These are phyloP conservation scores for Porodaedalea pini DNA, from an alignment of 1,284 basidiomycete species.

Conservation along the genomic window DNA sequence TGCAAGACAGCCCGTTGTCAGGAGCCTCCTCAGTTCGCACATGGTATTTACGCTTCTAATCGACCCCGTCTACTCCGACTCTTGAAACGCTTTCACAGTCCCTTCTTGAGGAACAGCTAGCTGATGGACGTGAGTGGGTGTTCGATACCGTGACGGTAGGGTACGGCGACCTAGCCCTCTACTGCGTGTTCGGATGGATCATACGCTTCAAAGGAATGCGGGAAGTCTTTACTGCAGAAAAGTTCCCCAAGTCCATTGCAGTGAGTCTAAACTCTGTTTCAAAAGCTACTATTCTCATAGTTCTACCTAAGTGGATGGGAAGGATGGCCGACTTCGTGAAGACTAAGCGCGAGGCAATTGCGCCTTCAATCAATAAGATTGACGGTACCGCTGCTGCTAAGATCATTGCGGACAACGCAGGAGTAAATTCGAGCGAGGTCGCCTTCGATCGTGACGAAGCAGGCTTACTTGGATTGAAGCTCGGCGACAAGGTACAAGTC, in stretches of 20 bases:
- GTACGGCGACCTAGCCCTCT: slow-evolving; percentile 48
- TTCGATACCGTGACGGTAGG: slow-evolving; percentile 50
- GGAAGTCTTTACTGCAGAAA: slow-evolving; percentile 37
- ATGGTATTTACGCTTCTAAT: slow-evolving; percentile 32
- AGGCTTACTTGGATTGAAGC: slow-evolving; percentile 37
- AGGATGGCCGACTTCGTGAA: slow-evolving; percentile 37
- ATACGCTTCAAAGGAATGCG: slow-evolving; percentile 33
- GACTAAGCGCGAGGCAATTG: slow-evolving; percentile 29
- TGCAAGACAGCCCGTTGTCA: slow-evolving; percentile 30
- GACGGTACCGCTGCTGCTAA: slow-evolving; percentile 43
- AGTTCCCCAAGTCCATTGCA: slow-evolving; percentile 40
- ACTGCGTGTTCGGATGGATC: slow-evolving; percentile 48
- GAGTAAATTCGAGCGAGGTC: slow-evolving; percentile 33
- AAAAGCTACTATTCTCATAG: slow-evolving; percentile 2
- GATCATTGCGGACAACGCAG: slow-evolving; percentile 36
- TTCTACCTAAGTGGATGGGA: slow-evolving; percentile 41
- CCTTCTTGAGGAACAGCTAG: slow-evolving; percentile 49
- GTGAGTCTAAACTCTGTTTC: slow-evolving; percentile 28
- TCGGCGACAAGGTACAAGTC: slow-evolving; percentile 39
- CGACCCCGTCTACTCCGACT: slow-evolving; percentile 5
- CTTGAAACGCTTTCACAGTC: slow-evolving; percentile 29
- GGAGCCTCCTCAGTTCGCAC: slow-evolving; percentile 39
- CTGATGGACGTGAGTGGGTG: slow-evolving; percentile 56
- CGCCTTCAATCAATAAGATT: slow-evolving; percentile 29
- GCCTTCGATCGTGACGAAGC: slow-evolving; percentile 48